Evolutionary conservation across 208 protist species (phyloP).

Genomic region (Leptomonas seymouri): DNA sequence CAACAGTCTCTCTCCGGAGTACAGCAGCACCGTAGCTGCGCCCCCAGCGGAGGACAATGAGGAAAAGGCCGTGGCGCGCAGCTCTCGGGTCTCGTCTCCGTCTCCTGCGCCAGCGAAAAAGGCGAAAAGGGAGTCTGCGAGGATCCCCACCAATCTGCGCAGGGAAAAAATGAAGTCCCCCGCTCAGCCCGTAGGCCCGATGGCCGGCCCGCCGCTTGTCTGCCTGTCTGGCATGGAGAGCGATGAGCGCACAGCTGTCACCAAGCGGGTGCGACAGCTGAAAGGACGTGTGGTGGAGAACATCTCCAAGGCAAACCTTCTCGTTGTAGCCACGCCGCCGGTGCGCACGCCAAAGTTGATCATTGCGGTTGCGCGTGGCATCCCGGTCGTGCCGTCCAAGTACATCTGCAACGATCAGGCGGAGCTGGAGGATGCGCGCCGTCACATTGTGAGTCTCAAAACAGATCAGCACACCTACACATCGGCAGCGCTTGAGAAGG

Average conservation of each 20-base stretch:
- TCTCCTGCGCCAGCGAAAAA: constrained; percentile 10
- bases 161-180: background rate
- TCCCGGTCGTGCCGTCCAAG: constrained; percentile 67
- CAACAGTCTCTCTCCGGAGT: constrained; percentile 1
- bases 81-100: background rate
- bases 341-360: constrained; percentile 88
- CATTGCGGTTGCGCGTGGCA: constrained; percentile 73
- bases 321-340: constrained; percentile 64
- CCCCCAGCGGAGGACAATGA: background rate
- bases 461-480: constrained; percentile 61
- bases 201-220: constrained; percentile 20
- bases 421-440: constrained; percentile 14
- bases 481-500: constrained; percentile 37
- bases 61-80: background rate
- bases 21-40: background rate
- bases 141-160: background rate
- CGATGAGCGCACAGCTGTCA: constrained; percentile 31
- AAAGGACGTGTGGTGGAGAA: constrained; percentile 58
- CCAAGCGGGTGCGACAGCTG: constrained; percentile 44
- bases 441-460: constrained; percentile 49
- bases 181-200: background rate
- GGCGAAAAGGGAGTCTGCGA: constrained; percentile 4
- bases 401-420: constrained; percentile 41
- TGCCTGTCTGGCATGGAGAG: constrained; percentile 80
- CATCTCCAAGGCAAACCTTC: constrained; percentile 55